Base-by-base conservation (phyloP, 805 yeast species). In the Metschnikowia koreensis region DNA sequence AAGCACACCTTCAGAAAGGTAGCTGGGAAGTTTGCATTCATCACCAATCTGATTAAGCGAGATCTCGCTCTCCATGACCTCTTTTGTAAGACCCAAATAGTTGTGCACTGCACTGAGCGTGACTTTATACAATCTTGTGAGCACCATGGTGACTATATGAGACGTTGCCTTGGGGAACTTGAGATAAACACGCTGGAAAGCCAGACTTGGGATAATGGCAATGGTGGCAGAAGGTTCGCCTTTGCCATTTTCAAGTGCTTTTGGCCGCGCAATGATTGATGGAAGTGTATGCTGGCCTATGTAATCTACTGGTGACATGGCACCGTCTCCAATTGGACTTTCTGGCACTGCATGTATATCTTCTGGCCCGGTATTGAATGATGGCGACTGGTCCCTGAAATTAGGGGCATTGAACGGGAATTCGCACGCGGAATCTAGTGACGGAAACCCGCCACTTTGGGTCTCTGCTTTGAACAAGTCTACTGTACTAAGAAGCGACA, bases 91-190 rank as follows among this genome's bases (percentile, higher is more conserved):
- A 0, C 96, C 97, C 45, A 93, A 73, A 66, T 93, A 94, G 55
- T 82, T 80, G 65, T 92, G 94, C 9, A 94, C 89, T 0, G 97
- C 89, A 63, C 89, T 92, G 67, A 93, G 84, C 0, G 98, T 93
- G 8, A 94, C 97, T 58, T 96, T 81, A 65, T 90, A 89, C 48
- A 94, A 76, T 55, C 96, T 80, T 1, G 96, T 86, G 50, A 93
- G 71, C 26, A 93, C 89, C 82, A 93, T 91, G 60, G 96, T 97
- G 12, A 93, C 93, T 31, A 94, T 92, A 66, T 92, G 97, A 0
- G 97, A 89, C 0, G 97, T 86, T 0, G 97, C 89, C 56, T 87
- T 82, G 6, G 98, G 98, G 63, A 84, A 89, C 60, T 84, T 87
- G 31, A 73, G 65, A 7, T 87, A 85, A 38, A 93, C 78, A 48